Conservation (phyloP, 2,329 filamentous ascomycete genomes). For the Arthrobotrys sphaeroides region DNA sequence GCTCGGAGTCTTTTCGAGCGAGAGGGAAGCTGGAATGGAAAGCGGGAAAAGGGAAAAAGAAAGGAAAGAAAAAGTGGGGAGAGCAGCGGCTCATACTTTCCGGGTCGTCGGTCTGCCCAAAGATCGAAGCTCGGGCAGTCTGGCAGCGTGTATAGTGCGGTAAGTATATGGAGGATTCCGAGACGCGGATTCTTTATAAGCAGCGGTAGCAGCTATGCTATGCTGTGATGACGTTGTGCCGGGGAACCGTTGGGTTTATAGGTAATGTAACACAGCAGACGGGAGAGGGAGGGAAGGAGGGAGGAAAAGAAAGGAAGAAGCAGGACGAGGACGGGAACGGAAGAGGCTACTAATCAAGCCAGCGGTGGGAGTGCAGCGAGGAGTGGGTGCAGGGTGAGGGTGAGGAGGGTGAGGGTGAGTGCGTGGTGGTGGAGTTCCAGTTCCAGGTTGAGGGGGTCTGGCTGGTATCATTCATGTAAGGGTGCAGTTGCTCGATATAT, state of each 20-base stretch:
- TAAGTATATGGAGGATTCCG: conserved; percentile 4
- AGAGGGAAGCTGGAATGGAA: not conserved
- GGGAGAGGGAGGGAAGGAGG: not conserved
- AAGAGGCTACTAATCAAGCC: too few species aligned
- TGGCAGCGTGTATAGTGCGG: too few species aligned
- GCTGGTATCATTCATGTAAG: conserved; percentile 18
- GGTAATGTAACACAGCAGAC: conserved; percentile 34
- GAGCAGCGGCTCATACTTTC: conserved; percentile 9
- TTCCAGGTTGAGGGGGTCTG: conserved; percentile 12
- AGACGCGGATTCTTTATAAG: conserved; percentile 13
- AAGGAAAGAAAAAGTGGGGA: not conserved
- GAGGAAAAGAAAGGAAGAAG: conserved; percentile 63
- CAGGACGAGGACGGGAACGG: too few species aligned
- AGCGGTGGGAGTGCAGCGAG: too few species aligned
- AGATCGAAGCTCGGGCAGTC: too few species aligned
- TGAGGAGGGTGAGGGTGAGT: too few species aligned
- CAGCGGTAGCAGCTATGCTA: conserved; percentile 2
- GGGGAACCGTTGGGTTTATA: conserved; percentile 4
- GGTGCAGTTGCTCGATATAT: conserved; percentile 37
- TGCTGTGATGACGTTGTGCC: conserved; percentile 38
- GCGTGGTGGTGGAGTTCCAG: not conserved
- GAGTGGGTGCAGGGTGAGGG: too few species aligned
- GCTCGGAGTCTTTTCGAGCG: not conserved
- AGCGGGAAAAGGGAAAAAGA: not conserved
- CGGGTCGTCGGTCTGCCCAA: not conserved